phyloP scores from a whole-genome alignment of 331 rosid species.

The Acacia pycnantha region DNA sequence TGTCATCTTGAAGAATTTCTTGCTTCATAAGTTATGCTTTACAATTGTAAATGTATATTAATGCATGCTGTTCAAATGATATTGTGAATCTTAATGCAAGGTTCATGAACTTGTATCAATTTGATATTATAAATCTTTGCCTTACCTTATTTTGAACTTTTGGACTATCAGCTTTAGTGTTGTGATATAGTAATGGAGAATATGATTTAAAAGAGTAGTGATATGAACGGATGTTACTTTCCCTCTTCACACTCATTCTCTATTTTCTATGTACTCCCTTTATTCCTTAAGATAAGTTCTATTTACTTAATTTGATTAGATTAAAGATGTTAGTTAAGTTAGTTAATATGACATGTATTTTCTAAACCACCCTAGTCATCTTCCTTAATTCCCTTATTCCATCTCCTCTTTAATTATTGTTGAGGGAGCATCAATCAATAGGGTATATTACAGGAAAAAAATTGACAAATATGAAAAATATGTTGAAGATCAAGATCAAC shows the following conservation, averaged over 20 bases:
- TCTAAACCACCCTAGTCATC: no score
- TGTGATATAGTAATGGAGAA: background rate
- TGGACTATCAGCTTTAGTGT: background rate
- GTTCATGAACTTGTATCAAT: background rate
- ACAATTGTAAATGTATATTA: constrained; percentile 3
- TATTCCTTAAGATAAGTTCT: no score
- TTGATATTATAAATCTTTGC: background rate
- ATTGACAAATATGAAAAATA: no score
- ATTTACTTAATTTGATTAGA: no score
- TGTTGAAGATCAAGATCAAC: no score
- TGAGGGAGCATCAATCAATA: no score
- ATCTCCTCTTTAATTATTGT: no score
- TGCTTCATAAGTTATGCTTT: background rate
- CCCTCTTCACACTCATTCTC: background rate
- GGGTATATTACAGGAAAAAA: no score
- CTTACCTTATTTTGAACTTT: background rate
- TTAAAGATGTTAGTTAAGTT: no score
- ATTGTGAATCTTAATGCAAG: background rate
- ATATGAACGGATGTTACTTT: background rate
- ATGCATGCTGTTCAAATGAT: background rate
- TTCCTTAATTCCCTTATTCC: no score
- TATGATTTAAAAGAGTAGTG: background rate
- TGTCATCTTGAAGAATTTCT: background rate
- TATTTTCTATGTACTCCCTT: no score
- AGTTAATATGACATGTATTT: no score